Base-by-base conservation (phyloP, 129 eudicot genomes). In the Flaveria brownii region DNA sequence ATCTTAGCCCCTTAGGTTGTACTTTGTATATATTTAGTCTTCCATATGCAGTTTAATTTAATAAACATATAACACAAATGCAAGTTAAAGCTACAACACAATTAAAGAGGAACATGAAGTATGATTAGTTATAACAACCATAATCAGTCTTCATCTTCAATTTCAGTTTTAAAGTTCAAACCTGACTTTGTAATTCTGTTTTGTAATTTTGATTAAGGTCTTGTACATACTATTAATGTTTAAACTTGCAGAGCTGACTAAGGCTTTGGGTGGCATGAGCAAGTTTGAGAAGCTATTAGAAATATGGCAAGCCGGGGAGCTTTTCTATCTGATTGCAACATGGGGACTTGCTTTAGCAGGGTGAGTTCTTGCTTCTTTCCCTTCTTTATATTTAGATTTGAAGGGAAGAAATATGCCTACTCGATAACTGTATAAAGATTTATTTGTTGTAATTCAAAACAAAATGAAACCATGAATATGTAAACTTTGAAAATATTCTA, bases 261-360 rank as follows among this genome's bases (percentile, higher is more conserved):
- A 85, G 73, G 88, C 96, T 23, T 66, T 93, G 69, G 86, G 79
- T 75, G 95, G 98, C 25, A 81, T 87, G 82, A 90, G 83, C 81
- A 93, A 93, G 87, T 72, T 88, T 43, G 97, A 93, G 81, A 93
- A 69, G 83, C 70, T 90, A 81, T 1, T 90, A n/a, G 76, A 83
- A 68, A 70, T 92, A 70, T 92, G 98, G 98, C 89, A 86, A 50
- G 91, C 89, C 20, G 98, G 97, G 71, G 84, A 79, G 74, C 68
- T 88, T 84, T 93, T 93, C 68, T 93, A 88, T 81, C 73, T 89
- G 56, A 84, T 93, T 52, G 89, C 92, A n/a, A 88, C 91, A 26
- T 93, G 98, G 98, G 98, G 98, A 33, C 97, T 93, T 84, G 92
- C 97, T 75, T 77, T 90, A 11, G 83, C 90, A 68, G 93, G 98